phyloP scores from a whole-genome alignment of 2,329 filamentous ascomycete species.

The Nigrospora sphaerica region DNA sequence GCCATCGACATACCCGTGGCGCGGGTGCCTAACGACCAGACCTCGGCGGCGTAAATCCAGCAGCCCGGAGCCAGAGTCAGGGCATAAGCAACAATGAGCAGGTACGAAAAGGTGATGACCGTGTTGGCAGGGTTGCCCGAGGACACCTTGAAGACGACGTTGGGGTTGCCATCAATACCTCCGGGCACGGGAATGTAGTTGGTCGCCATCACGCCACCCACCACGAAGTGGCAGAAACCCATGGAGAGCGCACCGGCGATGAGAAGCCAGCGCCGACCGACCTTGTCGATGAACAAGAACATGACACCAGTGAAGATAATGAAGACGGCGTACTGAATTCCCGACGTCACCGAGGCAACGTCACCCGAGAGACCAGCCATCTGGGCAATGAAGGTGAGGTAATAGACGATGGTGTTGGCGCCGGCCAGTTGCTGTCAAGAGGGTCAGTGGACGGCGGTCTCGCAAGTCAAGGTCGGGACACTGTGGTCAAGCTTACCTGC shows the following conservation, averaged over 20 bases:
- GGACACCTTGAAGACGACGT: constrained; percentile 44
- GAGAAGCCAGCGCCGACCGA: constrained; percentile 57
- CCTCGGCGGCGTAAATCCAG: constrained; percentile 61
- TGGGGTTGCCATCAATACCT: constrained; percentile 40
- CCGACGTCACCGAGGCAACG: constrained; percentile 45
- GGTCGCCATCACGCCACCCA: constrained; percentile 43
- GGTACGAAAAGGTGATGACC: constrained; percentile 59
- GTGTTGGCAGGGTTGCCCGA: constrained; percentile 46
- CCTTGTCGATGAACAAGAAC: constrained; percentile 44
- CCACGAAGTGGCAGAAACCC: constrained; percentile 51
- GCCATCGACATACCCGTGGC: constrained; percentile 53
- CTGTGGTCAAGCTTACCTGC: constrained; percentile 28
- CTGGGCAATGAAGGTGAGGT: constrained; percentile 52
- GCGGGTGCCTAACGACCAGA: constrained; percentile 54
- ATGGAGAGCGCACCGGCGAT: constrained; percentile 61
- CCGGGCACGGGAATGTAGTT: constrained; percentile 34
- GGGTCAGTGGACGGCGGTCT: background rate
- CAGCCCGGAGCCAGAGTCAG: constrained; percentile 57
- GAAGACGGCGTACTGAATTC: constrained; percentile 48
- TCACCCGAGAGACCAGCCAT: constrained; percentile 50
- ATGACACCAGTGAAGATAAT: constrained; percentile 38
- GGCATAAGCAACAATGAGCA: constrained; percentile 57
- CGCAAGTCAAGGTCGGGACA: too few relatives aligned
- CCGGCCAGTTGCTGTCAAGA: constrained; percentile 37
- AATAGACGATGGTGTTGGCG: constrained; percentile 49